Evolutionary conservation across 2,329 filamentous ascomycete species (phyloP).

Genomic region (Venturia asperata): DNA sequence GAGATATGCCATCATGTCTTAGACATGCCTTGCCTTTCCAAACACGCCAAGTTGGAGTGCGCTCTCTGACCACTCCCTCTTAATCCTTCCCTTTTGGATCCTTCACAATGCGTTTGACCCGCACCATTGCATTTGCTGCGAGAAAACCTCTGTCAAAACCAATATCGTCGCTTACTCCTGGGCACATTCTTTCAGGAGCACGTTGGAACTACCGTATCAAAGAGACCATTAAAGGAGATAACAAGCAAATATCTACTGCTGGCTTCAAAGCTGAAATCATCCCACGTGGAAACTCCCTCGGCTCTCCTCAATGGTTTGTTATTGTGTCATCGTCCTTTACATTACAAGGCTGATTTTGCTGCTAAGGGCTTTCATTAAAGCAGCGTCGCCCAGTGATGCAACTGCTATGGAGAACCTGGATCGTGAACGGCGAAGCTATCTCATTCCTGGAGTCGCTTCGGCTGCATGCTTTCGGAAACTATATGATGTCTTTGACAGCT

Average conservation of each 20-base stretch:
- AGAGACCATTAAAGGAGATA: constrained; percentile 21
- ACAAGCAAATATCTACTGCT: constrained; percentile 21
- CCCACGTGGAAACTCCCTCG: constrained; percentile 13
- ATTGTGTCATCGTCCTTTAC: constrained; percentile 15
- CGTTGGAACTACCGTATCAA: constrained; percentile 23
- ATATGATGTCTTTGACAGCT: constrained; percentile 22
- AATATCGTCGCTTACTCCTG: constrained; percentile 23
- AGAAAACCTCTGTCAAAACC: constrained; percentile 20
- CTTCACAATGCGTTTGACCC: constrained; percentile 18
- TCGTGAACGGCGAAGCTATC: constrained; percentile 20
- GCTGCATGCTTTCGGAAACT: constrained; percentile 21
- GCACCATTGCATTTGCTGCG: constrained; percentile 18
- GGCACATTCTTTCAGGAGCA: constrained; percentile 20
- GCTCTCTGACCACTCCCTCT: no score
- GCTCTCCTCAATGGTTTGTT: constrained; percentile 22
- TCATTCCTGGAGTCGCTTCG: constrained; percentile 21
- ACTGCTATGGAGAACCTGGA: constrained; percentile 21
- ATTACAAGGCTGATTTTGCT: constrained; percentile 20
- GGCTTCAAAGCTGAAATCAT: constrained; percentile 23
- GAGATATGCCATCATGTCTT: no score
- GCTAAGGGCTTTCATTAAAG: constrained; percentile 23
- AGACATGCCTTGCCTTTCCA: background rate
- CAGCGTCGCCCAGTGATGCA: constrained; percentile 20
- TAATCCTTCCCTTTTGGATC: constrained; percentile 12
- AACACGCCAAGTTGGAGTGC: background rate